Conservation (phyloP, 176 grass and related monocot species). For the Triticum timopheevii region DNA sequence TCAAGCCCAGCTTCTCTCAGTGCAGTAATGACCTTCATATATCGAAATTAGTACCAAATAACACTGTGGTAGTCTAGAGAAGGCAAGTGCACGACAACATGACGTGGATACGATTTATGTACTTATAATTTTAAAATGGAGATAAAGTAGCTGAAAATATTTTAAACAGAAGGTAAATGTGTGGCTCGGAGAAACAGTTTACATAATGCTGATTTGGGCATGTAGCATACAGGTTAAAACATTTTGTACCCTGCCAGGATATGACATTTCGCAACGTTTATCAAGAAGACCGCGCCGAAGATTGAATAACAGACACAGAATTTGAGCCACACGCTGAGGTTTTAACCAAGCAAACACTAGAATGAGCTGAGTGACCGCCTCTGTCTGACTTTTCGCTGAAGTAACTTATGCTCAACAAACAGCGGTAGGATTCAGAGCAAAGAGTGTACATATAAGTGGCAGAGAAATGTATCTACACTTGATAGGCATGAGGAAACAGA, state of each 20-base stretch:
- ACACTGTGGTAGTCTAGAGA: background rate
- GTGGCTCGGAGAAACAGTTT: background rate
- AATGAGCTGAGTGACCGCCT: background rate
- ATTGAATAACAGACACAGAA: background rate
- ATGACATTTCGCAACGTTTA: background rate
- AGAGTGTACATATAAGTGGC: background rate
- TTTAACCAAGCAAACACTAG: background rate
- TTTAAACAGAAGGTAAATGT: background rate
- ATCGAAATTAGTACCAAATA: background rate
- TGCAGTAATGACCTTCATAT: conserved; percentile 66
- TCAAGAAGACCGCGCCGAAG: background rate
- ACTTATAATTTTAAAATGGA: background rate
- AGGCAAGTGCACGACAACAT: background rate
- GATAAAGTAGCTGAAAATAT: background rate
- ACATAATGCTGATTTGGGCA: background rate
- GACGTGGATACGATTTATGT: background rate
- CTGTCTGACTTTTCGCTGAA: background rate
- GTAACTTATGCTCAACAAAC: background rate
- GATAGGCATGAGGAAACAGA: background rate
- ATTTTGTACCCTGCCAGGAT: background rate
- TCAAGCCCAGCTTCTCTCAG: conserved; percentile 92
- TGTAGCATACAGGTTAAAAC: background rate
- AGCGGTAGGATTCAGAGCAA: background rate
- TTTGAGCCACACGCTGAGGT: background rate
- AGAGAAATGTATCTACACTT: background rate